Evolutionary conservation across 306 rosid species (phyloP).

Genomic region (Gillenia trifoliata): DNA sequence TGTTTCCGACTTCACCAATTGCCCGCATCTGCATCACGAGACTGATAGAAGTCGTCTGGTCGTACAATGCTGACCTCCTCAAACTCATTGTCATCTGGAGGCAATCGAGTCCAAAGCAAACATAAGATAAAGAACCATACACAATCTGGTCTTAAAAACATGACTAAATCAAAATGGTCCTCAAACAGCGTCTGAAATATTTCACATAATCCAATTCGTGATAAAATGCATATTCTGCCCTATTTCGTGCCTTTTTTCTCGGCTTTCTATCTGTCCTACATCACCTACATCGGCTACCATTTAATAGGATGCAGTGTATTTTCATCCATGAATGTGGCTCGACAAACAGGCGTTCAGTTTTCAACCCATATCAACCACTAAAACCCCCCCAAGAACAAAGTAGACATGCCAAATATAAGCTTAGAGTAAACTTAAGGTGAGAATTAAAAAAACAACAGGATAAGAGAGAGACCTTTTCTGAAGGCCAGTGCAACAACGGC

Average conservation of each 20-base stretch:
- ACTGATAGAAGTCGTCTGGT: slow-evolving; percentile 62
- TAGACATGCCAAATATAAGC: background rate
- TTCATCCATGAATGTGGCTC: too few relatives aligned
- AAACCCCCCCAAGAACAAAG: background rate
- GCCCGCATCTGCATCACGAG: slow-evolving; percentile 63
- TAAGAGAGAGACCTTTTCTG: slow-evolving; percentile 55
- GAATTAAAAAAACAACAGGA: background rate
- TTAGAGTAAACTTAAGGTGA: background rate
- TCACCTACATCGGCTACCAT: too few relatives aligned
- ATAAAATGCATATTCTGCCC: too few relatives aligned
- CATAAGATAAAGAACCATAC: background rate
- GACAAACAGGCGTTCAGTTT: background rate
- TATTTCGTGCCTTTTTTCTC: too few relatives aligned
- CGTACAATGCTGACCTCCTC: slow-evolving; percentile 69
- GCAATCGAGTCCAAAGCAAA: slow-evolving; percentile 7
- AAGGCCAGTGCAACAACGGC: slow-evolving; percentile 78
- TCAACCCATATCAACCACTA: background rate
- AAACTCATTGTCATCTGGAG: slow-evolving; percentile 73
- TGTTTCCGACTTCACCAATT: slow-evolving; percentile 41
- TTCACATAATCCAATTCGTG: too few relatives aligned
- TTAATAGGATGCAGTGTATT: too few relatives aligned
- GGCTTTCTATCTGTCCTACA: too few relatives aligned
- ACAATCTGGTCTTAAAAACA: background rate
- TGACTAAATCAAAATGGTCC: background rate
- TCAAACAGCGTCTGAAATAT: background rate